Percentiles rank a stretch among this genome's conserved stretches.
These are phyloP conservation scores for Spergularia azorica DNA, from an alignment of 179 eudicot species.

Conservation along the genomic window DNA sequence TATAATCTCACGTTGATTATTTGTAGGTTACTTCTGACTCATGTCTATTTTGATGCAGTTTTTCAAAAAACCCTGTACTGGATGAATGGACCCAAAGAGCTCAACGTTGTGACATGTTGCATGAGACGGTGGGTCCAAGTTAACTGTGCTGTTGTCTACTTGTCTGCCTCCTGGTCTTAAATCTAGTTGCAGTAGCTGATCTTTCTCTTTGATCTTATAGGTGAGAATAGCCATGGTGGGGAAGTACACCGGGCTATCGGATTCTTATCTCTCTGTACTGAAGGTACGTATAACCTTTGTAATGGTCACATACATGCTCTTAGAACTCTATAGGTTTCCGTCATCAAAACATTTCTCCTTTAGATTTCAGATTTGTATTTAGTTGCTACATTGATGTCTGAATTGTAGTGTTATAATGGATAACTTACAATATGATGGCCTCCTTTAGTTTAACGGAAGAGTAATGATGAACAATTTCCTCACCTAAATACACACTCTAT, in stretches of 20 bases:
- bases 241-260: conserved; percentile 95
- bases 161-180: neutral
- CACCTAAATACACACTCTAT: neutral
- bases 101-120: conserved; percentile 59
- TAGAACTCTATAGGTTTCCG: no score
- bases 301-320: neutral
- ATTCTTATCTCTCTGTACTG: conserved; percentile 89
- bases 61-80: conserved; percentile 56
- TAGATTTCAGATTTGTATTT: no score
- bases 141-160: neutral
- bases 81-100: conserved; percentile 87
- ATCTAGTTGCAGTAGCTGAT: neutral
- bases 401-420: no score
- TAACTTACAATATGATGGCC: no score
- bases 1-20: conserved; percentile 1
- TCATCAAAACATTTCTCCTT: no score
- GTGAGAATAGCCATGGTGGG: conserved; percentile 98
- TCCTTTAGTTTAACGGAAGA: no score
- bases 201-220: conserved; percentile 29
- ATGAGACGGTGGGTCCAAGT: conserved; percentile 58
- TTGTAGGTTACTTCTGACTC: neutral
- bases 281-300: conserved; percentile 50
- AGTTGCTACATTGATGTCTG: no score
- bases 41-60: conserved; percentile 36
- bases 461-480: no score